Base-by-base conservation (phyloP, 257 asterid genomes). In the Cinchona pubescens region DNA sequence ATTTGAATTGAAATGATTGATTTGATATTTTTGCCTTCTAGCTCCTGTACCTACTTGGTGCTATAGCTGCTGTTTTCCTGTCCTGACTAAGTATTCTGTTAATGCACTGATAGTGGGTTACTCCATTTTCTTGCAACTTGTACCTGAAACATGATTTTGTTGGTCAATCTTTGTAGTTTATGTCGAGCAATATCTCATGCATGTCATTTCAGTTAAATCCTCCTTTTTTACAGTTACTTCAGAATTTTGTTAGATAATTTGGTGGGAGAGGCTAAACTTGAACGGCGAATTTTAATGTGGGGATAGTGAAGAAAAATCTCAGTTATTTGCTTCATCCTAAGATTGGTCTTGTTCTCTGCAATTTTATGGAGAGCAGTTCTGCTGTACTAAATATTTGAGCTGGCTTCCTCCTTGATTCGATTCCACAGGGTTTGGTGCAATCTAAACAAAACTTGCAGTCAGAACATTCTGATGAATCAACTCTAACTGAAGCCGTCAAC, bases 381-480 rank as follows among this genome's bases (percentile, higher is more conserved):
- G 27, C 42, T 49, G 16, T 15, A 32, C 21, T 18, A n/a, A 42
- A 8, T 68, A 42, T 55, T 68, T 64, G 34, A 45, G 45, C 53
- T 59, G 7, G 12, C 27, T 38, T 42, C 62, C 30, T 32, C 23
- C 71, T 27, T 78, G 78, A 60, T 43, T 83, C 71, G n/a, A n/a
- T 78, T 75, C 85, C 45, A 74, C 90, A 94, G 99, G 93, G 98
- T 77, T 82, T 94, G 81, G 94, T 81, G 61, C 90, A 88, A 87
- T 88, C 96, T 78, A 91, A 84, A 71, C 88, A 84, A 83, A 82
- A 35, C 61, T 69, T 70, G 75, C 86, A 76, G 43, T 73, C 81
- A 59, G 90, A 83, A 74, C 81, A 83, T 83, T 12, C 76, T 16
- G 76, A 66, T 79, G 79, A 79, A 71, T 82, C 90, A 70, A 64